Evolutionary conservation across 2,329 filamentous ascomycete species (phyloP).

Genomic region (Botrytis fragariae): DNA sequence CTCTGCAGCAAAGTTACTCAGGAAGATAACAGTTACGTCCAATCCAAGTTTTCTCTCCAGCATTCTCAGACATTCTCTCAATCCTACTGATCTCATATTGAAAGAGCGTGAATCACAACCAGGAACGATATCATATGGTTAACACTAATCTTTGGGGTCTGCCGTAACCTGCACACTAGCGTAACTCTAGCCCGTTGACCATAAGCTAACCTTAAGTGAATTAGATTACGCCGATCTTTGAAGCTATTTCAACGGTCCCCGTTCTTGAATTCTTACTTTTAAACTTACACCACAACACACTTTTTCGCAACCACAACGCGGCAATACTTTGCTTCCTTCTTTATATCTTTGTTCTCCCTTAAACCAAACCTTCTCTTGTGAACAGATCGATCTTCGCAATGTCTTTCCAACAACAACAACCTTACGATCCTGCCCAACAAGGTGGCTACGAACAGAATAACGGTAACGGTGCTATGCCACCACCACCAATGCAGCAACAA

Average conservation of each 20-base stretch:
- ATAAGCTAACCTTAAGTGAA: constrained; percentile 20
- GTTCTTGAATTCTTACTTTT: constrained; percentile 16
- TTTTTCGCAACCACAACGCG: background rate
- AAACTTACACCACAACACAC: constrained; percentile 13
- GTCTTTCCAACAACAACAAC: constrained; percentile 6
- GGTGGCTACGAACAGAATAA: constrained; percentile 49
- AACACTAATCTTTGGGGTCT: constrained; percentile 11
- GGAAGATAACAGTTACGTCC: background rate
- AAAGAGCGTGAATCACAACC: background rate
- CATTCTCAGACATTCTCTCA: background rate
- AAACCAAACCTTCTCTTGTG: background rate
- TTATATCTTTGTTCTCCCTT: background rate
- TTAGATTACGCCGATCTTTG: constrained; percentile 10
- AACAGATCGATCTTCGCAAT: background rate
- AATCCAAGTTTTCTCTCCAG: background rate
- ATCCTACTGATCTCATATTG: background rate
- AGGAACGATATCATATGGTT: background rate
- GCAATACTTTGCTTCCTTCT: background rate
- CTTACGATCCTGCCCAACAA: constrained; percentile 60
- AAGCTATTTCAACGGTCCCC: constrained; percentile 9
- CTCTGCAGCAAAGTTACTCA: background rate
- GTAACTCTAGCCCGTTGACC: background rate
- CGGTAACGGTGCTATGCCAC: constrained; percentile 42
- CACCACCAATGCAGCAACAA: constrained; percentile 47
- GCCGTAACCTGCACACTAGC: constrained; percentile 13